Base-by-base conservation (phyloP, 2,329 filamentous ascomycete species). In the Fusarium coicis region DNA sequence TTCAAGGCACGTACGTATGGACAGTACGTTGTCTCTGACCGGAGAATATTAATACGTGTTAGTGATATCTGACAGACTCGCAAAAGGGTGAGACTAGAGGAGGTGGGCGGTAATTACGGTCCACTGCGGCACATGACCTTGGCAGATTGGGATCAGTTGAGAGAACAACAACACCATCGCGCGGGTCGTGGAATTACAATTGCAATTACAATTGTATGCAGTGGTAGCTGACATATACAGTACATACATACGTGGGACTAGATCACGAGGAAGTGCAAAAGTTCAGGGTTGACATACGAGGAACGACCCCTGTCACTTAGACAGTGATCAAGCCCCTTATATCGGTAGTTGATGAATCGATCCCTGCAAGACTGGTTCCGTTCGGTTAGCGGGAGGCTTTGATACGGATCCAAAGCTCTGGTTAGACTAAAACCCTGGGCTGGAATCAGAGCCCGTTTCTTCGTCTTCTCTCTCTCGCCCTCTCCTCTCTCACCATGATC, bases 11-110 rank as follows among this genome's bases (percentile, higher is more conserved):
- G 11, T 32, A 32, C 7, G 16, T 49, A 47, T 21, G 26, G 26
- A 46, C 26, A 28, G 47, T 23, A 50, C 23, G n/a, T 44, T 42
- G 19, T 32, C 36, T 62, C 15, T 49, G 11, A 16, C 37, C 53
- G 63, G 50, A 61, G 63, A 67, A 43, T 62, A 37, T 60, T 11
- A n/a, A 36, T 28, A 26, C 40, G 23, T 15, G 30, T 37, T 55
- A 11, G 52, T 55, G 55, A 73, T 69, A 72, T 73, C n/a, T 70
- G 70, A 72, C 60, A 43, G 28, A 46, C 18, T 34, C 30, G 47
- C 30, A 50, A 50, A 32, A 50, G 28, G 28, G 21, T 23, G 28
- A 32, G 28, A 32, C 21, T 32, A 32, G 28, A 37, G 36, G 36
- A 18, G 16, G n/a, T 26, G 18, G 32, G 32, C n/a, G 32, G 49